Base-by-base conservation (phyloP, 441 rosid species). In the Arabidopsis hybrid region DNA sequence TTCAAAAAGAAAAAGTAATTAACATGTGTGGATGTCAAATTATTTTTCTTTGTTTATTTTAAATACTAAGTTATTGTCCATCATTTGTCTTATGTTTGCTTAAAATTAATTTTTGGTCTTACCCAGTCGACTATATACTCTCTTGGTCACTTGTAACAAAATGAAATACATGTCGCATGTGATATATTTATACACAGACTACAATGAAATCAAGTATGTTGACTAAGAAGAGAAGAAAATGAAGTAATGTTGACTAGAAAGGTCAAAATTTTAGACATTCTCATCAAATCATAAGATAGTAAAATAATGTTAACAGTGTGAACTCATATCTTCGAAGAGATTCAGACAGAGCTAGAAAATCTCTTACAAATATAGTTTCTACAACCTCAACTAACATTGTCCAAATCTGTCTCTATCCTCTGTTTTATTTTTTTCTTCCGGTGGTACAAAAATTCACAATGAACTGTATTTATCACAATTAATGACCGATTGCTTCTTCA, bases 401-500 rank as follows among this genome's bases (percentile, higher is more conserved):
- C 80, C 69, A 71, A 71, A 70, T 71, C 71, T 58, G 76, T 76
- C 80, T 58, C 57, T 65, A 11, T 71, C 80, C 8, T 51, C 31
- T 47, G 26, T 46, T 34, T 55, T 66, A 0, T 38, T 2, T 45
- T 29, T 12, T 26, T 21, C 53, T 58, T 64, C 39, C 51, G 12
- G 60, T 64, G 55, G 45, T 70, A 47, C 66, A 49, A 69, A 72
- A 57, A 1, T 53, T 76, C 55, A 63, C 21, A 76, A 70, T 36
- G 53, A 69, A 69, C 59, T 64, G 49, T 42, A 40, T 51, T 59
- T 31, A 31, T 31, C 59, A 53, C 73, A 77, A 60, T 77, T 71
- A 77, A 77, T 77, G 69, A 77, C 80, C 80, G 77, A 43, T 71
- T 71, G 52, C 53, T 71, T 77, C 77, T 60, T 72, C 80, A 71